Conservation (phyloP, 768 basidiomycete species). For the Tulasnella sp. region DNA sequence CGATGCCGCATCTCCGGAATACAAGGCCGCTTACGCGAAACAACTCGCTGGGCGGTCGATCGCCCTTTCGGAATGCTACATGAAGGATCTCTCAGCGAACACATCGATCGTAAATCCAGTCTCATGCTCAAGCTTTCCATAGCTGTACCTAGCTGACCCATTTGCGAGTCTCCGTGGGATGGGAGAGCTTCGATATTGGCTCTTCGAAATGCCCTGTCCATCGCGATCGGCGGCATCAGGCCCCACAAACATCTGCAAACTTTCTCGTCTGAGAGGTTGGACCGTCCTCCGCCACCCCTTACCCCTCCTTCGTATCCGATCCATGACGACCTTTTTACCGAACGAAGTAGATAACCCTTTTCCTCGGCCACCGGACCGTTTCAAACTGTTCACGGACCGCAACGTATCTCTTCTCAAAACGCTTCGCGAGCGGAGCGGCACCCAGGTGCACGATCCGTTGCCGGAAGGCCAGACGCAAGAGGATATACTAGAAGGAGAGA, state of each 20-base stretch:
- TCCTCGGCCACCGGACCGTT: constrained; percentile 86
- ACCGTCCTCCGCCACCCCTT: background rate
- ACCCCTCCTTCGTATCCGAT: background rate
- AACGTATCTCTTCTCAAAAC: constrained; percentile 71
- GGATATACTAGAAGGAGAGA: constrained; percentile 68
- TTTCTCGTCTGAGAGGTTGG: background rate
- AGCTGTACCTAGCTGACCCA: background rate
- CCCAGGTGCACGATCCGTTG: constrained; percentile 47
- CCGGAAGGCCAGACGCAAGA: constrained; percentile 55
- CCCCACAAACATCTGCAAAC: background rate
- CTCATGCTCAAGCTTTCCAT: background rate
- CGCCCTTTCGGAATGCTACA: background rate
- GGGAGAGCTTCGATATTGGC: background rate
- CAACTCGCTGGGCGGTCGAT: background rate
- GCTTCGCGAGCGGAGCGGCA: constrained; percentile 53
- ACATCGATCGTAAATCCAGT: background rate
- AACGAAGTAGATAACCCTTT: constrained; percentile 62
- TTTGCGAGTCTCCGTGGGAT: background rate
- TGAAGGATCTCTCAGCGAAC: background rate
- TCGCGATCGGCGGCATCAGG: background rate
- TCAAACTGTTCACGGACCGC: constrained; percentile 71
- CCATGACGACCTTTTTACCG: background rate
- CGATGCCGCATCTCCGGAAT: too few relatives aligned
- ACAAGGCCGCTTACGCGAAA: too few relatives aligned
- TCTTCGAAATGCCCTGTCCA: background rate